Conservation (phyloP, 2,329 filamentous ascomycete genomes). For the Colletotrichum sp. region DNA sequence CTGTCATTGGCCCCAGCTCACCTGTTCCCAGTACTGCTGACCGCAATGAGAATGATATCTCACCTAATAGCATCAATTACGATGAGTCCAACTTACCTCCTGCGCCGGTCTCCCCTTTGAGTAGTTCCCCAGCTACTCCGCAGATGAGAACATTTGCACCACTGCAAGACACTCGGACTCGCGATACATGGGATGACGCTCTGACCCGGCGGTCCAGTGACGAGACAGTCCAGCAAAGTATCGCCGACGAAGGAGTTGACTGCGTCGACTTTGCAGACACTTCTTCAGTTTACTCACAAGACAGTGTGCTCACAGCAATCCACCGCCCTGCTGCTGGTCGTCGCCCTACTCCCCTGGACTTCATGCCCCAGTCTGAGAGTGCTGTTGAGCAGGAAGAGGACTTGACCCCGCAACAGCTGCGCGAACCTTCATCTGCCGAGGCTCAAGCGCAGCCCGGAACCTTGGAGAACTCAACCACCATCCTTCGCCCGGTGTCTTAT, state of each 20-base stretch:
- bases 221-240: not conserved
- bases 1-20: not conserved
- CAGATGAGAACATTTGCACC: not conserved
- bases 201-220: not conserved
- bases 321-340: not conserved
- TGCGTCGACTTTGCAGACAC: conserved; percentile 16
- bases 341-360: not conserved
- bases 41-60: not conserved
- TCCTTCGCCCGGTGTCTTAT: not conserved
- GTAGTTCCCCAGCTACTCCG: not conserved
- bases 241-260: not conserved
- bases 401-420: not conserved
- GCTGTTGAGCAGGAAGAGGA: not conserved
- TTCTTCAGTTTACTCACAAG: conserved; percentile 27
- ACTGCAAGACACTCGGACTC: not conserved
- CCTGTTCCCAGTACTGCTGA: not conserved
- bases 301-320: conserved; percentile 23
- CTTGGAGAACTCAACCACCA: not conserved
- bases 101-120: not conserved
- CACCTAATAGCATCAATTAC: not conserved
- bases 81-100: not conserved
- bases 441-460: not conserved
- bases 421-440: not conserved
- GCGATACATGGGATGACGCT: conserved; percentile 11
- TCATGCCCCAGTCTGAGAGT: not conserved